These are phyloP conservation scores for Ogataea ramenticola DNA, from an alignment of 805 yeast genomes.

Conservation along the genomic window DNA sequence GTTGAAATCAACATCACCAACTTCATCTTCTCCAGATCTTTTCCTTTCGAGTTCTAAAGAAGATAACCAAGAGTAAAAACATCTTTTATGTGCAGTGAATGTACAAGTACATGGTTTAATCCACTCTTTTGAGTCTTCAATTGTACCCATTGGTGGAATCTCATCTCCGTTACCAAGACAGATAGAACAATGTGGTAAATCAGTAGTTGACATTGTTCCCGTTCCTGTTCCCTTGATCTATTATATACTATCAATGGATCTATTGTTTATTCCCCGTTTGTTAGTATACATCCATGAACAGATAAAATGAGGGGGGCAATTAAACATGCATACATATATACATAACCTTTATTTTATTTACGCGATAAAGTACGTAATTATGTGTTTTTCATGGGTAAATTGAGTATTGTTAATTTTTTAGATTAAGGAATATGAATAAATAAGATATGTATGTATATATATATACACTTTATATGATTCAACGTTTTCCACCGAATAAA, in stretches of 20 bases:
- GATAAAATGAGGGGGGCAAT: too few species aligned
- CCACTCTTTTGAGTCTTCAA: conserved; percentile 30
- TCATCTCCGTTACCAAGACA: conserved; percentile 23
- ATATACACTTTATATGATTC: background rate
- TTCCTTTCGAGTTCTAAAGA: conserved; percentile 19
- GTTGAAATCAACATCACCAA: background rate
- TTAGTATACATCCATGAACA: too few species aligned
- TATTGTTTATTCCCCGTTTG: too few species aligned
- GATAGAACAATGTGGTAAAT: conserved; percentile 19
- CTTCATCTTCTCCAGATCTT: conserved; percentile 4
- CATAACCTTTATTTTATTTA: too few species aligned
- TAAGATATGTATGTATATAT: background rate
- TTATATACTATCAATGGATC: too few species aligned
- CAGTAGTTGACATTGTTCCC: background rate
- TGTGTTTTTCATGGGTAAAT: too few species aligned
- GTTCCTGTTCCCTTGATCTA: too few species aligned
- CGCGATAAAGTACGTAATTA: too few species aligned
- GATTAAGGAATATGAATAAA: too few species aligned
- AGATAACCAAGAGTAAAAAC: conserved; percentile 35
- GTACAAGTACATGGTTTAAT: conserved; percentile 39
- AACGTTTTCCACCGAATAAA: conserved; percentile 41
- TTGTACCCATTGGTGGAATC: conserved; percentile 25
- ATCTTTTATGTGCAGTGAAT: conserved; percentile 36
- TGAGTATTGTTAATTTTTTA: too few species aligned
- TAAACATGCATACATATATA: too few species aligned